phyloP scores from a whole-genome alignment of 176 grass and related monocot species.

The Hordeum marinum region DNA sequence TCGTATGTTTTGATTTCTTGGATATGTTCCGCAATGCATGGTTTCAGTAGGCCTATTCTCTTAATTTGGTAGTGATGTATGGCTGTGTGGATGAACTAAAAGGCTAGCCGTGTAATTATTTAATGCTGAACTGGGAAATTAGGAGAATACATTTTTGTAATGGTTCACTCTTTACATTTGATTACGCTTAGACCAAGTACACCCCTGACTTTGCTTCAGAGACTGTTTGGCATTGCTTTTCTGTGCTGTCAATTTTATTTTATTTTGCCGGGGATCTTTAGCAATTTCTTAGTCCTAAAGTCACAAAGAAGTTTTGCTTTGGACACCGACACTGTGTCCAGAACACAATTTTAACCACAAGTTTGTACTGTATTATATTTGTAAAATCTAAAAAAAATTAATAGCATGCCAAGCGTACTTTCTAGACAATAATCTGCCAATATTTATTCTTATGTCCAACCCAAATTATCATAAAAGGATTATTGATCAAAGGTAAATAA shows the following conservation, averaged over 20 bases:
- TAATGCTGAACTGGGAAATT: neutral
- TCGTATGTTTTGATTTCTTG: slow-evolving; percentile 9
- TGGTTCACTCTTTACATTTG: neutral
- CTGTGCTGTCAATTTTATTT: neutral
- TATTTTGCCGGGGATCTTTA: neutral
- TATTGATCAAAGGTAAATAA: neutral
- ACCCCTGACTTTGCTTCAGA: neutral
- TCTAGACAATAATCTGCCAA: neutral
- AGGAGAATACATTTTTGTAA: neutral
- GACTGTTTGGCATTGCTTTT: neutral
- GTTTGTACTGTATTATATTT: neutral
- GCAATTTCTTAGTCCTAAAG: neutral
- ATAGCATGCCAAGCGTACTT: neutral
- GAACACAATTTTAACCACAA: neutral
- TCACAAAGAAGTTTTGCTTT: neutral
- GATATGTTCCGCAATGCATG: neutral
- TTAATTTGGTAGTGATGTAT: neutral
- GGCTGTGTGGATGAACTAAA: neutral
- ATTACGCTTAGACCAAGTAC: neutral
- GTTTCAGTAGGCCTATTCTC: slow-evolving; percentile 1
- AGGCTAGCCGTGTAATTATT: neutral
- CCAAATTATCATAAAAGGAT: neutral
- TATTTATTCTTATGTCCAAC: neutral
- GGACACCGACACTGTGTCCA: neutral
- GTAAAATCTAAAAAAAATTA: neutral